These are phyloP conservation scores for Eragrostis tef DNA, from an alignment of 202 grass and related monocot genomes.

Conservation along the genomic window DNA sequence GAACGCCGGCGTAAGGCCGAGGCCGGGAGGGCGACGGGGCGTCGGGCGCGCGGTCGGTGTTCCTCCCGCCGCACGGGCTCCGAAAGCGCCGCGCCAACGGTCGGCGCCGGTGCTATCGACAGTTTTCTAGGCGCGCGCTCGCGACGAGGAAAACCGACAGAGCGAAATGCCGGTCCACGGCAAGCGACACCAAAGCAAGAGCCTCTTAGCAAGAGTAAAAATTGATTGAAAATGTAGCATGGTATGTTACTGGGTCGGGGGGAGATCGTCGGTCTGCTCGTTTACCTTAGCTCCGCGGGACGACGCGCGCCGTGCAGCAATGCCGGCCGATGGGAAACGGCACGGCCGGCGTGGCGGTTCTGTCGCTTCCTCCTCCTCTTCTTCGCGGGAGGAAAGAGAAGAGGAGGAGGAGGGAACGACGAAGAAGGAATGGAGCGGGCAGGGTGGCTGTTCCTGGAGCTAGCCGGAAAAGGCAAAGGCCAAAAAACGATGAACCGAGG, in stretches of 20 bases:
- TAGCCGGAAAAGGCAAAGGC: neutral
- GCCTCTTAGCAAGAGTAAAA: neutral
- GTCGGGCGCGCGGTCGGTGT: neutral
- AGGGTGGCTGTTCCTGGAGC: neutral
- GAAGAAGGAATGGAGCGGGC: neutral
- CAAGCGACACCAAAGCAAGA: neutral
- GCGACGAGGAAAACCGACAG: neutral
- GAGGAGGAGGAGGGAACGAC: slow-evolving; percentile 1
- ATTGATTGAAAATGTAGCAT: neutral
- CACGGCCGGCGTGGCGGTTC: neutral
- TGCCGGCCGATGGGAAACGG: neutral
- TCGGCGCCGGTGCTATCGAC: neutral
- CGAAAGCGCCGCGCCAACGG: slow-evolving; percentile 32
- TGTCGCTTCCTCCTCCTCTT: slow-evolving; percentile 34
- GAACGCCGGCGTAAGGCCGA: no score
- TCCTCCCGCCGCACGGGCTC: no score
- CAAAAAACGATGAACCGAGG: neutral
- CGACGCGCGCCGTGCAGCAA: neutral
- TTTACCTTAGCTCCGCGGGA: neutral
- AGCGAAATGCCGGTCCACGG: neutral
- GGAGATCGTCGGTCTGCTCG: neutral
- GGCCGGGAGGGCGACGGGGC: no score
- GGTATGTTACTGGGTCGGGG: neutral
- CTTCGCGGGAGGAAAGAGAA: neutral
- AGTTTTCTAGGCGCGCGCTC: neutral